Evolutionary conservation across 2,329 filamentous ascomycete genomes (phyloP).

Genomic region (Sphaerostilbella broomeana): DNA sequence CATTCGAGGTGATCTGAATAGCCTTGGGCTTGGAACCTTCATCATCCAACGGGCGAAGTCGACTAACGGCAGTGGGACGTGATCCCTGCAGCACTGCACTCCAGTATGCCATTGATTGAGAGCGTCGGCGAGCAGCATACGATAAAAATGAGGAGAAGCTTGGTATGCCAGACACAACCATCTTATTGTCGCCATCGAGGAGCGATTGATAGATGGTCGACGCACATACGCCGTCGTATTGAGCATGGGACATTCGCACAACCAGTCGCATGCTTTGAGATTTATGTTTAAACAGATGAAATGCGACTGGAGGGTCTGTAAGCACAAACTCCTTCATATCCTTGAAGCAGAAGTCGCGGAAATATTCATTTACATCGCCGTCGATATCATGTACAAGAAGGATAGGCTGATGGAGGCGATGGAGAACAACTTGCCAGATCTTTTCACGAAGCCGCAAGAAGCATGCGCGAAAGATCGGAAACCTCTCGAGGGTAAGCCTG

Average conservation of each 20-base stretch:
- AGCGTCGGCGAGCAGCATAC: neutral
- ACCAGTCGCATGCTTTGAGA: slow-evolving; percentile 16
- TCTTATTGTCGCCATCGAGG: slow-evolving; percentile 27
- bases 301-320: slow-evolving; percentile 12
- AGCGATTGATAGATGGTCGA: slow-evolving; percentile 33
- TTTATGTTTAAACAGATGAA: slow-evolving; percentile 16
- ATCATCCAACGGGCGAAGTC: neutral
- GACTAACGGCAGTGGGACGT: slow-evolving; percentile 18
- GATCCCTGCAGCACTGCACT: slow-evolving; percentile 32
- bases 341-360: slow-evolving; percentile 10
- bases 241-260: slow-evolving; percentile 37
- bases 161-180: slow-evolving; percentile 16
- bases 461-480: slow-evolving; percentile 19
- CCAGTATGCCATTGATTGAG: slow-evolving; percentile 33
- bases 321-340: slow-evolving; percentile 5
- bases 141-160: slow-evolving; percentile 20
- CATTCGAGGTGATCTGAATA: neutral
- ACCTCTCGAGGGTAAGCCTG: slow-evolving; percentile 11
- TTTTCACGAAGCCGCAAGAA: slow-evolving; percentile 16
- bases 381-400: neutral
- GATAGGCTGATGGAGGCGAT: slow-evolving; percentile 11
- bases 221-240: slow-evolving; percentile 41
- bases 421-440: slow-evolving; percentile 19
- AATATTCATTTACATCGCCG: slow-evolving; percentile 14
- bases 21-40: neutral